Evolutionary conservation across 2,329 filamentous ascomycete genomes (phyloP).

Genomic region (Daldinia eschscholtzii): DNA sequence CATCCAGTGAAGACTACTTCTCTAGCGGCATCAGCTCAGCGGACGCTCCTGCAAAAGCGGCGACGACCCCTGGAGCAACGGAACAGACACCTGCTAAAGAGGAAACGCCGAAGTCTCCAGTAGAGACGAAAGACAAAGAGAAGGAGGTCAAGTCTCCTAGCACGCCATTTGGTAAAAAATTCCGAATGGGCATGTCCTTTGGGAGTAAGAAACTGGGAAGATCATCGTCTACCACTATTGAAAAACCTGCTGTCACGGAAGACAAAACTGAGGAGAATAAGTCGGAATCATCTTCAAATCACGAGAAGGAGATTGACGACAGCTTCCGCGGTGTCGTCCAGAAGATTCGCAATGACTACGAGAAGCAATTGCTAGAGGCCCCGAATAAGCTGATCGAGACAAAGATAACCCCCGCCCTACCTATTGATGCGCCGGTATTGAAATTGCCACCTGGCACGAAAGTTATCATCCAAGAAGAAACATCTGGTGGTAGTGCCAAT

Average conservation of each 20-base stretch:
- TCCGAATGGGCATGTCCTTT: conserved; percentile 66
- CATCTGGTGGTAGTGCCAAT: conserved; percentile 79
- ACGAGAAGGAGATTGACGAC: conserved; percentile 81
- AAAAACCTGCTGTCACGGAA: conserved; percentile 79
- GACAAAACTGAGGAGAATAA: conserved; percentile 77
- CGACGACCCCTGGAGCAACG: conserved; percentile 61
- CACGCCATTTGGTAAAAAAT: conserved; percentile 62
- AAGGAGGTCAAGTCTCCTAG: conserved; percentile 69
- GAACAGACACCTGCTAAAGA: conserved; percentile 57
- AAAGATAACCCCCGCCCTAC: conserved; percentile 75
- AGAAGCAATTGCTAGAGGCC: conserved; percentile 71
- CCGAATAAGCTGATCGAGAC: conserved; percentile 70
- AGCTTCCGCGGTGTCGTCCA: conserved; percentile 80
- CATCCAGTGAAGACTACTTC: conserved; percentile 84
- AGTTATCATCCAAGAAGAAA: conserved; percentile 78
- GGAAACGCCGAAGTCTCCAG: conserved; percentile 61
- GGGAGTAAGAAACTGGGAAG: conserved; percentile 86
- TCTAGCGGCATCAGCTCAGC: conserved; percentile 69
- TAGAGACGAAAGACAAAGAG: conserved; percentile 68
- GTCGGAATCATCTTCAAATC: conserved; percentile 71
- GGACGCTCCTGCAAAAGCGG: conserved; percentile 61
- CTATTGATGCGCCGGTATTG: conserved; percentile 80
- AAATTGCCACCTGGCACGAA: conserved; percentile 77
- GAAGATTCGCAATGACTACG: conserved; percentile 79
- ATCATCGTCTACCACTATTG: conserved; percentile 72